A percentile compares a stretch with the other conserved stretches of the same genome.
Evolutionary conservation across 2,329 filamentous ascomycete species (phyloP).

Genomic region (Phialophora verrucosa): DNA sequence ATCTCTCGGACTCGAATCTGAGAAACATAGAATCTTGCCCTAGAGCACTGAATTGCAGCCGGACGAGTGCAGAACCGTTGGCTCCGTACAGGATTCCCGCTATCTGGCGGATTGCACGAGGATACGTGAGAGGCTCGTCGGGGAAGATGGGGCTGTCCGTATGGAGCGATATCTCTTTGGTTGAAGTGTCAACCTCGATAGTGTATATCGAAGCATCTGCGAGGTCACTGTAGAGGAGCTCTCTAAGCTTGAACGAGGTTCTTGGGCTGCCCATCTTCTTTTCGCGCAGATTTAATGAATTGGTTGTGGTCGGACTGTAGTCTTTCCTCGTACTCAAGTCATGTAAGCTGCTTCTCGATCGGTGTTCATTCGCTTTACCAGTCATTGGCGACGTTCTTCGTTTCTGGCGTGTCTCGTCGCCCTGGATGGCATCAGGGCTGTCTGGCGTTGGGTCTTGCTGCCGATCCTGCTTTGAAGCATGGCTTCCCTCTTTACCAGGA

Average conservation of each 20-base stretch:
- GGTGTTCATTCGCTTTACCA: neutral
- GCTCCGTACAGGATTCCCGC: conserved; percentile 10
- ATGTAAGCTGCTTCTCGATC: neutral
- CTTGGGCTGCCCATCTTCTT: neutral
- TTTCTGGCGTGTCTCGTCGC: neutral
- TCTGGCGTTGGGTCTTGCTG: conserved; percentile 2
- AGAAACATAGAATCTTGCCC: conserved; percentile 21
- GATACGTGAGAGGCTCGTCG: conserved; percentile 14
- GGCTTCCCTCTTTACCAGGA: neutral
- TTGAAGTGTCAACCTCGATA: conserved; percentile 23
- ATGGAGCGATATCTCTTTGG: conserved; percentile 21
- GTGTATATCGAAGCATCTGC: conserved; percentile 8
- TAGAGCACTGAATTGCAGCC: conserved; percentile 15
- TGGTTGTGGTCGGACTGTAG: neutral
- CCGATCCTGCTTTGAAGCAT: neutral
- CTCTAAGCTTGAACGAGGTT: conserved; percentile 22
- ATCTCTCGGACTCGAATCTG: conserved; percentile 25
- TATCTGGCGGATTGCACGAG: conserved; percentile 24
- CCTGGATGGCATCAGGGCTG: conserved; percentile 33
- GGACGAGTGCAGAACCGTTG: conserved; percentile 12
- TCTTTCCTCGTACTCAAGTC: neutral
- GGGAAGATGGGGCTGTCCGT: conserved; percentile 18
- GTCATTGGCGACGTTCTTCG: neutral
- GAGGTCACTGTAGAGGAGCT: conserved; percentile 15
- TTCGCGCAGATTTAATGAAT: neutral